These are phyloP conservation scores for Piper longum DNA, from an alignment of 164 flowering plant genomes.

Conservation along the genomic window DNA sequence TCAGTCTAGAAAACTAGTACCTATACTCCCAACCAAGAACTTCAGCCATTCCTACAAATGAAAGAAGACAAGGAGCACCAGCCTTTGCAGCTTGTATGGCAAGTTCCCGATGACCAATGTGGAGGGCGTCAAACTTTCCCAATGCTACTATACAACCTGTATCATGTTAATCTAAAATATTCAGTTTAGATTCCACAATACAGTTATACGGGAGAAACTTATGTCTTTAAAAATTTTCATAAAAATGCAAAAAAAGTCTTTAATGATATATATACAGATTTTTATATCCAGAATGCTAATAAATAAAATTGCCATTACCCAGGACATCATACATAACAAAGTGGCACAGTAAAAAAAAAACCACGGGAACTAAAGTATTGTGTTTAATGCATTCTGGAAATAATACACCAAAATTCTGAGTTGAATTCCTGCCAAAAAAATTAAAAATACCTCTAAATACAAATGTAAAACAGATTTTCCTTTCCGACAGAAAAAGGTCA, in stretches of 20 bases:
- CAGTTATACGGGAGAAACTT: background rate
- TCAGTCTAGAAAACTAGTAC: constrained; percentile 17
- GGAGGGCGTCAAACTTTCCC: constrained; percentile 99
- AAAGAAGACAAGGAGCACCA: constrained; percentile 73
- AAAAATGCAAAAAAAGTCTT: background rate
- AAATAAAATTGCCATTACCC: background rate
- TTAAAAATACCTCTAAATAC: background rate
- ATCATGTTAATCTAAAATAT: constrained; percentile 2
- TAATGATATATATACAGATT: background rate
- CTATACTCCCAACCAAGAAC: constrained; percentile 94
- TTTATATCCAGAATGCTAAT: background rate
- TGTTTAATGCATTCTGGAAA: too few relatives aligned
- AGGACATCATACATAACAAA: background rate
- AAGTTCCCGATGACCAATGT: constrained; percentile 93
- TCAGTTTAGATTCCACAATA: background rate
- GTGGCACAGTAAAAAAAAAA: too few relatives aligned
- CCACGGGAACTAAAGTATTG: too few relatives aligned
- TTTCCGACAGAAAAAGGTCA: background rate
- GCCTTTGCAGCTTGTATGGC: constrained; percentile 81
- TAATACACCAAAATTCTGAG: too few relatives aligned
- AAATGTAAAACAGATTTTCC: background rate
- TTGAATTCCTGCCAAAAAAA: background rate
- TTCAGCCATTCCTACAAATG: constrained; percentile 93
- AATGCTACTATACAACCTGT: constrained; percentile 87
- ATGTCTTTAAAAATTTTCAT: background rate